Percentiles rank a stretch among this genome's conserved stretches.
Conservation (phyloP, 169 alveolate species). For the Plasmodium coatneyi region DNA sequence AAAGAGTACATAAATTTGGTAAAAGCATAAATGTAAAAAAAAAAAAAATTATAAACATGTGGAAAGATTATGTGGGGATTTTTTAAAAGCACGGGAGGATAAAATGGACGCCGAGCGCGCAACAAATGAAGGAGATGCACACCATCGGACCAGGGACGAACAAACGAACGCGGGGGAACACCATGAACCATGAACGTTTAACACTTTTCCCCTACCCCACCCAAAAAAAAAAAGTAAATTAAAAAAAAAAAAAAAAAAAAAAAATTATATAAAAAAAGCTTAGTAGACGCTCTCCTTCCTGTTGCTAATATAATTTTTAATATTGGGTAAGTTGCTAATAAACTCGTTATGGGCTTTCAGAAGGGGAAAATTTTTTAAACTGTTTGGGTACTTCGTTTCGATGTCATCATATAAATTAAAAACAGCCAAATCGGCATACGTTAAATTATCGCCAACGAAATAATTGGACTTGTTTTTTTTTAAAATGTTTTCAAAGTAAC, state of each 20-base stretch:
- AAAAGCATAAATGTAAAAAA: background rate
- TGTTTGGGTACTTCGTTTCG: constrained; percentile 51
- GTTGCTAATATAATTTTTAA: constrained; percentile 53
- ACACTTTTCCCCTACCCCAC: background rate
- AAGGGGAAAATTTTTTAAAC: constrained; percentile 61
- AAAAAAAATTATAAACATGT: background rate
- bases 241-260: background rate
- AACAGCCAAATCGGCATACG: constrained; percentile 73
- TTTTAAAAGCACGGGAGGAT: background rate
- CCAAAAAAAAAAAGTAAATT: background rate
- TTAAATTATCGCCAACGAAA: constrained; percentile 64
- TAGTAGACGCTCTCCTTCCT: constrained; percentile 61
- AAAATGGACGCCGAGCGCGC: background rate
- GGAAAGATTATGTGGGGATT: background rate
- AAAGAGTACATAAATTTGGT: background rate
- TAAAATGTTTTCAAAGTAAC: constrained; percentile 48
- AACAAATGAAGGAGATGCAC: background rate
- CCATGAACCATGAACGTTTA: background rate
- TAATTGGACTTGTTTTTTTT: constrained; percentile 45
- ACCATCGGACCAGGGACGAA: background rate
- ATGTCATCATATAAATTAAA: constrained; percentile 71
- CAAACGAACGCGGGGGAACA: background rate
- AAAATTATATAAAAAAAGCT: background rate
- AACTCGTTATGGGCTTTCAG: constrained; percentile 50
- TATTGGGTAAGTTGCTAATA: constrained; percentile 59